Percentiles rank a stretch among this genome's conserved stretches.
phyloP scores from a whole-genome alignment of 805 yeast genomes.

The Candida golubevii region DNA sequence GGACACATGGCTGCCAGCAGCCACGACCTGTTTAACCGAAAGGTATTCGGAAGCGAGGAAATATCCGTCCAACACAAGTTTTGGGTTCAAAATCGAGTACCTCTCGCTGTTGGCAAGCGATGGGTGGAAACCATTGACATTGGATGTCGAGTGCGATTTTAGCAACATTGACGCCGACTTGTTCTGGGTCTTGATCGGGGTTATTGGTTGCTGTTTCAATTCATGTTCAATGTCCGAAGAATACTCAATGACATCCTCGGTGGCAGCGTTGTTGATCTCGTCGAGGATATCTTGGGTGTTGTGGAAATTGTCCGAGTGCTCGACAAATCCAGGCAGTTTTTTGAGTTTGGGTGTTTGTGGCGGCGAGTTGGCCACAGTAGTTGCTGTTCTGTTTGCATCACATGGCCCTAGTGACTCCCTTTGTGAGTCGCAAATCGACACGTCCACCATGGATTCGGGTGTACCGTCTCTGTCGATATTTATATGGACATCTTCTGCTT shows the following conservation, averaged over 20 bases:
- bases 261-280: slow-evolving; percentile 37
- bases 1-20: slow-evolving; percentile 63
- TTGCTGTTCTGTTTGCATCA: neutral
- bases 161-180: slow-evolving; percentile 3
- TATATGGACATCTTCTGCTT: neutral
- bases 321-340: neutral
- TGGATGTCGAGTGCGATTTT: slow-evolving; percentile 14
- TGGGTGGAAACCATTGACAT: slow-evolving; percentile 7
- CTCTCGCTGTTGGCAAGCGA: slow-evolving; percentile 10
- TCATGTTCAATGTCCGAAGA: slow-evolving; percentile 19
- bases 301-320: slow-evolving; percentile 9
- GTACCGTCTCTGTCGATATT: neutral
- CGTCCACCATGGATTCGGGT: neutral
- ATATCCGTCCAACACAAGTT: slow-evolving; percentile 34
- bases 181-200: slow-evolving; percentile 23
- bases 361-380: neutral
- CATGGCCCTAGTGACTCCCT: too few species aligned
- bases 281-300: slow-evolving; percentile 33
- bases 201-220: slow-evolving; percentile 26
- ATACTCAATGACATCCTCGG: slow-evolving; percentile 31
- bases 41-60: slow-evolving; percentile 25
- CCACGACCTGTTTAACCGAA: slow-evolving; percentile 39
- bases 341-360: neutral
- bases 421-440: neutral
- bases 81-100: slow-evolving; percentile 20